These are phyloP conservation scores for Roridomyces roridus DNA, from an alignment of 768 basidiomycete genomes.

Conservation along the genomic window DNA sequence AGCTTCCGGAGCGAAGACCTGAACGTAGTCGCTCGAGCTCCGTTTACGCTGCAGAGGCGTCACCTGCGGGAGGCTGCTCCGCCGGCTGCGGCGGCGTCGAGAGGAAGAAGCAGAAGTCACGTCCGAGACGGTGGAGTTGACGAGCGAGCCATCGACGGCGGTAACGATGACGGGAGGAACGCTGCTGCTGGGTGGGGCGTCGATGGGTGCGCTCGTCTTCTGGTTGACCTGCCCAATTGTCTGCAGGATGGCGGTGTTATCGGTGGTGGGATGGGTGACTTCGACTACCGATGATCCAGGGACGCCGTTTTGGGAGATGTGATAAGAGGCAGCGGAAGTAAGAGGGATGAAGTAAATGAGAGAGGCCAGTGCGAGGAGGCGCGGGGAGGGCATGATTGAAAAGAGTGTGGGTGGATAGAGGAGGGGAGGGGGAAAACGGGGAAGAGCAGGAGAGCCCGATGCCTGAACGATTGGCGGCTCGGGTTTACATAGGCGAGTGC, in stretches of 20 bases:
- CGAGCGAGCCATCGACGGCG: constrained; percentile 16
- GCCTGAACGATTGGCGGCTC: too few species aligned
- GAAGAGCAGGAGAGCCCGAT: too few species aligned
- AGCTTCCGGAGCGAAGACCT: constrained; percentile 47
- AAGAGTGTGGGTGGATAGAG: too few species aligned
- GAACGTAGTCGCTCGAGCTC: constrained; percentile 9
- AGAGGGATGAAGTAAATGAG: too few species aligned
- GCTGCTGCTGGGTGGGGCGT: constrained; percentile 11
- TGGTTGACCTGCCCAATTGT: constrained; percentile 10
- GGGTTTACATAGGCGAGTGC: too few species aligned
- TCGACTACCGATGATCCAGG: too few species aligned
- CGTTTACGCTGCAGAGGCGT: background rate
- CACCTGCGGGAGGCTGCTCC: background rate
- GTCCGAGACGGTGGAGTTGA: background rate
- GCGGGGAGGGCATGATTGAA: too few species aligned
- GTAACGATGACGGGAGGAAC: constrained; percentile 39
- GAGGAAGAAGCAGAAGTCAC: background rate
- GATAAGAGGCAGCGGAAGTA: too few species aligned
- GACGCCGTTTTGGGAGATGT: too few species aligned
- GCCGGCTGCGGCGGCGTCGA: background rate
- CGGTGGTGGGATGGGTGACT: constrained; percentile 3
- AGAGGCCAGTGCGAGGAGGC: too few species aligned
- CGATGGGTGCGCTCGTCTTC: constrained; percentile 8
- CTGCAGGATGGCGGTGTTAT: constrained; percentile 1
- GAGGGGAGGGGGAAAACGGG: too few species aligned